Base-by-base conservation (phyloP, 2,329 filamentous ascomycete species). In the Ophiocordyceps camponoti-saundersi region DNA sequence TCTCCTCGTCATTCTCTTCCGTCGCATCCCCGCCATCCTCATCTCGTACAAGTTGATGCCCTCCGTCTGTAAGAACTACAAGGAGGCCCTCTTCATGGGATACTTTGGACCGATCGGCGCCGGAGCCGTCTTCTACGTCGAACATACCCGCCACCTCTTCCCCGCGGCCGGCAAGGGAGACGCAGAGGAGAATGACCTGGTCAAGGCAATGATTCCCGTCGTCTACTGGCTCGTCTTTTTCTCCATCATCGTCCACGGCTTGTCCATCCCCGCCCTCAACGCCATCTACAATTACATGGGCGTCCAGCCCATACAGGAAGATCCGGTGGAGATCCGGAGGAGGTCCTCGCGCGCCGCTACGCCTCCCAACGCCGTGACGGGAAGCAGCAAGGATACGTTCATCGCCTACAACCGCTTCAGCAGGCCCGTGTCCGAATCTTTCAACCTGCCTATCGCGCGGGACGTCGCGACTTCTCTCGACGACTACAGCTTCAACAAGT, bases 41-140 rank as follows among this genome's bases (percentile, higher is more conserved):
- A 45, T 71, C 11, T 61, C 66, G 1, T 79, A 78, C 57, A 73
- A 71, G 52, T 59, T 74, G 7, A 75, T 79, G 70, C 72, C 73
- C 0, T 60, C 60, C 2, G 65, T 70, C 0, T 66, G 70, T 48
- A 65, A 66, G n/a, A 60, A 67, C 53, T 77, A 69, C 65, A 73
- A 71, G 52, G 75, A 79, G 49, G 75, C 74, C 0, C 53, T 79
- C 0, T 79, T 79, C 48, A 74, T 79, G 72, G 75, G 75, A 0
- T 77, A 78, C 49, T 88, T 89, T 53, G 84, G 83, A 0, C 84
- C 84, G 0, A 87, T 88, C 44, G 84, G 84, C 2, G 82, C 85
- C 10, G 81, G 79, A 20, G 83, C 84, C 0, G 72, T 86, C 22
- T 88, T 87, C 59, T 88, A 89, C 59, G 70, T 88, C 15, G 65